Conservation (phyloP, 495 filamentous ascomycete genomes). For the Oidiodendron maius region DNA sequence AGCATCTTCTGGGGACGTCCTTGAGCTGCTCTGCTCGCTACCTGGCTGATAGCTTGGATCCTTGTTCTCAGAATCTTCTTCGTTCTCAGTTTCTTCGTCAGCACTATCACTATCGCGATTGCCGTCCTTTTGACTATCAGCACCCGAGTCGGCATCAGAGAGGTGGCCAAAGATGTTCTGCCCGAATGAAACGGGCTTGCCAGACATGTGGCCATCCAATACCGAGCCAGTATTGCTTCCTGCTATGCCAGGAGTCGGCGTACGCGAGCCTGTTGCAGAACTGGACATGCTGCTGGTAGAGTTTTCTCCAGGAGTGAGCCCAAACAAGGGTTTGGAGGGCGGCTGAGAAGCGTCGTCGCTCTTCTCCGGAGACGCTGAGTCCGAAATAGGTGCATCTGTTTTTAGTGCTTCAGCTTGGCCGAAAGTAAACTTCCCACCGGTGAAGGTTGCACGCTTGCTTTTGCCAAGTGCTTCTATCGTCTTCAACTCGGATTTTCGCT, state of each 20-base stretch:
- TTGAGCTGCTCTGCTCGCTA: conserved; percentile 24
- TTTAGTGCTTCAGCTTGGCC: conserved; percentile 12
- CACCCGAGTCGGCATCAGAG: conserved; percentile 29
- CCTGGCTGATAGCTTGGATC: conserved; percentile 23
- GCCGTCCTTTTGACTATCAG: conserved; percentile 19
- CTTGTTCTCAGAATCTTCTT: conserved; percentile 19
- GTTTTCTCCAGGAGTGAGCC: neutral
- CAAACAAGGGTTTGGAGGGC: conserved; percentile 11
- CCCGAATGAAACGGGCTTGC: conserved; percentile 5
- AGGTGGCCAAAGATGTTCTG: conserved; percentile 47
- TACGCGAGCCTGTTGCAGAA: conserved; percentile 16
- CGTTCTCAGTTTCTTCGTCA: conserved; percentile 21
- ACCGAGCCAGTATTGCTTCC: conserved; percentile 25
- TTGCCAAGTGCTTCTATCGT: conserved; percentile 26
- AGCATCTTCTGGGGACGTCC: conserved; percentile 20
- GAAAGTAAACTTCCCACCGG: conserved; percentile 38
- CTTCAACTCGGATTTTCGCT: conserved; percentile 31
- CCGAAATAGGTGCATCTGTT: neutral
- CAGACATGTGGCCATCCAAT: conserved; percentile 16
- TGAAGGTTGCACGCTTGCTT: conserved; percentile 31
- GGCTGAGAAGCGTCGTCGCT: neutral
- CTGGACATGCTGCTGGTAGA: conserved; percentile 12
- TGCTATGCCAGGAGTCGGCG: conserved; percentile 22
- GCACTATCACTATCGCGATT: conserved; percentile 22
- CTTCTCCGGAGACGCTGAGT: neutral